These are phyloP conservation scores for Aureobasidium leucospermi DNA, from an alignment of 2,329 filamentous ascomycete species.

Conservation along the genomic window DNA sequence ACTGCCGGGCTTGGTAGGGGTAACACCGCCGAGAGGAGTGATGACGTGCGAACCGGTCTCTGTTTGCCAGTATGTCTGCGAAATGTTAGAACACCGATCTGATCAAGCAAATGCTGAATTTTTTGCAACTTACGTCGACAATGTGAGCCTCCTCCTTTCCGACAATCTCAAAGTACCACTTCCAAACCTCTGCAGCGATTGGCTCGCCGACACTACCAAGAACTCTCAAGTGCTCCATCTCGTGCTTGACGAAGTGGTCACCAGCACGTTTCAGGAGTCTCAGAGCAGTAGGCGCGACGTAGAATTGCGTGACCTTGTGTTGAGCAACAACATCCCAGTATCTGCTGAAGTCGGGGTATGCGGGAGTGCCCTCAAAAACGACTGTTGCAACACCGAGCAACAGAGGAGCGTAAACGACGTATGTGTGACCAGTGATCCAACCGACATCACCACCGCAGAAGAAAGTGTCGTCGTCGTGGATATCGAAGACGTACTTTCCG, in stretches of 20 bases:
- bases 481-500: conserved; percentile 98
- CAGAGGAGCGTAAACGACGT: conserved; percentile 93
- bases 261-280: conserved; percentile 91
- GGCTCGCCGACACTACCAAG: conserved; percentile 95
- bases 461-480: conserved; percentile 86
- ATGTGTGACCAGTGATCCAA: conserved; percentile 98
- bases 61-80: conserved; percentile 98
- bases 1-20: conserved; percentile 92
- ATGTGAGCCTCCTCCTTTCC: conserved; percentile 90
- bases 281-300: conserved; percentile 91
- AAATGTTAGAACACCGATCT: not conserved
- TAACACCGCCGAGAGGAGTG: conserved; percentile 83
- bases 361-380: conserved; percentile 95
- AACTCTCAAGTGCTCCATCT: conserved; percentile 84
- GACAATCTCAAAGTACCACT: conserved; percentile 96
- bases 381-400: conserved; percentile 89
- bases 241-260: conserved; percentile 79
- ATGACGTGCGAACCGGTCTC: conserved; percentile 97
- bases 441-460: conserved; percentile 98
- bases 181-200: conserved; percentile 97
- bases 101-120: not conserved
- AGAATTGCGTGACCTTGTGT: conserved; percentile 94
- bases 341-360: conserved; percentile 93
- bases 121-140: conserved; percentile 66
- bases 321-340: conserved; percentile 99